phyloP scores from a whole-genome alignment of 352 stramenopile genomes.

The Phytophthora pinifolia region DNA sequence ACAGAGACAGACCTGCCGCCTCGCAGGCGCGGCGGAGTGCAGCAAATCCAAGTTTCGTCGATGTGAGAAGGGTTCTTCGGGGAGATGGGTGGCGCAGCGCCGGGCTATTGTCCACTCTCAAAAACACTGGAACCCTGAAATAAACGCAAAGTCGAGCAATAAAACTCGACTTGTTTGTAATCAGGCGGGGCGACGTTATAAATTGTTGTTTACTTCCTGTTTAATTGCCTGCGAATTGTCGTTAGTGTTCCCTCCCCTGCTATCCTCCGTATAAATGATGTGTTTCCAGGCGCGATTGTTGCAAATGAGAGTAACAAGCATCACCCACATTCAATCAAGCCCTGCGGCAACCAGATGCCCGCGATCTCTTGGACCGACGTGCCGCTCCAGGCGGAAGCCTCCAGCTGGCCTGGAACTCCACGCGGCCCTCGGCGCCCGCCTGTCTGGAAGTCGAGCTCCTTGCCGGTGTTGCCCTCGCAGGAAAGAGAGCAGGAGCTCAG shows the following conservation, averaged over 20 bases:
- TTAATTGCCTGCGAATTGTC: no score
- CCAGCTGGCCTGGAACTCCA: constrained; percentile 10
- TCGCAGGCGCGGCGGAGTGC: constrained; percentile 21
- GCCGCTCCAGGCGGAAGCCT: neutral
- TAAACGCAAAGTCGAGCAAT: no score
- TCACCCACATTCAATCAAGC: constrained; percentile 26
- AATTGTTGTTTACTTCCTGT: no score
- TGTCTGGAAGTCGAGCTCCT: neutral
- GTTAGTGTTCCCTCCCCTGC: no score
- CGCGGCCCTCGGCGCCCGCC: constrained; percentile 3
- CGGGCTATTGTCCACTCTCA: constrained; percentile 6
- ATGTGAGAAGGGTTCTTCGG: constrained; percentile 14
- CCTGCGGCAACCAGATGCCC: constrained; percentile 1
- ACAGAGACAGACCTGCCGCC: constrained; percentile 31
- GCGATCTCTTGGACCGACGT: neutral
- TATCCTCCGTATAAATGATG: no score
- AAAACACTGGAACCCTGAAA: constrained; percentile 10
- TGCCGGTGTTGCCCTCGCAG: neutral
- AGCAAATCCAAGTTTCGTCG: constrained; percentile 15
- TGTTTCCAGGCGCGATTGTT: neutral
- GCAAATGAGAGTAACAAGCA: constrained; percentile 17
- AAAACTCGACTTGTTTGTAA: no score
- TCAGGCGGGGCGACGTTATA: no score
- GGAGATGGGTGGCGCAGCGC: constrained; percentile 6
- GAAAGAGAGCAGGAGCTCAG: constrained; percentile 18